Evolutionary conservation across 352 stramenopile species (phyloP), one percentile per base, ranked within the genome.

Genomic region (Peronospora belbahrii): DNA sequence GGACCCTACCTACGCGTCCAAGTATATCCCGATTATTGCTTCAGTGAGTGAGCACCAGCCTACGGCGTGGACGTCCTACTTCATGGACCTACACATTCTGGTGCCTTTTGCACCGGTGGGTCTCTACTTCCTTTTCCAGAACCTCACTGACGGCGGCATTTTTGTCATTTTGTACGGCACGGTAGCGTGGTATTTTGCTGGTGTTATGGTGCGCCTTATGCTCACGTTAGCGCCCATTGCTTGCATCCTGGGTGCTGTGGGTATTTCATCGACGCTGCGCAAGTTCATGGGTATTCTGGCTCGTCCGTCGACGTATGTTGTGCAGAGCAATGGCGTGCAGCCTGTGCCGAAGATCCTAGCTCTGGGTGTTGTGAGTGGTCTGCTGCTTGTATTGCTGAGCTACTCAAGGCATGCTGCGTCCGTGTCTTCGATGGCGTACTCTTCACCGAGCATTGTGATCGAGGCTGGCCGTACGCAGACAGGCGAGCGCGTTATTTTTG

Each of bases 1-100:
- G 27, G 88, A 96, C 53, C 87, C 87, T 25, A 96, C 85, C 14
- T 96, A 96, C 59, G 84, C 86, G 19, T 88, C 73, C 66, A 97
- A 95, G 74, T 96, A 96, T 69, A 96, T 96, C 43, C 90, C 90
- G 9, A 96, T 97, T 58, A 96, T 97, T 60, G 90, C 88, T 10
- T 96, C 83, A 0, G 89, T 97, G 20, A 89, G 78, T 27, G 90
- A 97, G 60, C 90, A 97, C 69, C 90, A 97, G 67, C 89, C 90
- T 23, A 95, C 90, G 31, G 95, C 82, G 38, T 96, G 85, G 85
- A 95, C 89, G 23, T 94, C 89, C 34, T 97, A 95, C 77, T 97
- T 94, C 62, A 92, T 96, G 55, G 85, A 97, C 57, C 65, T 97
- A 19, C 84, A 97, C 66, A 74, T 95, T 45, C 67, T 95, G 9